These are phyloP conservation scores for Naegleria gruberi DNA, from an alignment of 208 protist species.

Conservation along the genomic window DNA sequence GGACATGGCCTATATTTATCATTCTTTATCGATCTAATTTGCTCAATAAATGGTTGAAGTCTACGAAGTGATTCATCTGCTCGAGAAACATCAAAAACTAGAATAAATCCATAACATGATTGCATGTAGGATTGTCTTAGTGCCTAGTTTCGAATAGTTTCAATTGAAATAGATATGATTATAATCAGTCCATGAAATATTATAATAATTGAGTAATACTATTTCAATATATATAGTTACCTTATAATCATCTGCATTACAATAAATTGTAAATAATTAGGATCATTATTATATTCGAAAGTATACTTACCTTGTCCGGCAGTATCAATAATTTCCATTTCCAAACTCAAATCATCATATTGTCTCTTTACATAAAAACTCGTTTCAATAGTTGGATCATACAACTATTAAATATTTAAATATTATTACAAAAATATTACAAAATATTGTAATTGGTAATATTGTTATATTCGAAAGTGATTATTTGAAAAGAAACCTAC, in stretches of 20 bases:
- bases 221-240: too few species aligned
- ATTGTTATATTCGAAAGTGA: too few species aligned
- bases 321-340: neutral
- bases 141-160: constrained; percentile 36
- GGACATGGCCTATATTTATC: constrained; percentile 5
- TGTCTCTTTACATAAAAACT: neutral
- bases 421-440: too few species aligned
- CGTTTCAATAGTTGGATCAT: neutral
- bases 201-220: too few species aligned
- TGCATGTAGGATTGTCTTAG: constrained; percentile 42
- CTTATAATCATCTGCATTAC: neutral
- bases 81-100: constrained; percentile 44
- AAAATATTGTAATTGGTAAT: neutral
- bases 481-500: neutral
- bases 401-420: neutral
- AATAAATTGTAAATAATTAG: too few species aligned
- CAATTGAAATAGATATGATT: too few species aligned
- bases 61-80: constrained; percentile 40
- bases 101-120: constrained; percentile 49
- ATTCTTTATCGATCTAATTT: constrained; percentile 53
- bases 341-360: neutral
- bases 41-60: constrained; percentile 36
- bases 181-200: too few species aligned
- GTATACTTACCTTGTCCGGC: too few species aligned
- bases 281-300: too few species aligned